phyloP scores from a whole-genome alignment of 305 asterid species.

The Lippia alba region DNA sequence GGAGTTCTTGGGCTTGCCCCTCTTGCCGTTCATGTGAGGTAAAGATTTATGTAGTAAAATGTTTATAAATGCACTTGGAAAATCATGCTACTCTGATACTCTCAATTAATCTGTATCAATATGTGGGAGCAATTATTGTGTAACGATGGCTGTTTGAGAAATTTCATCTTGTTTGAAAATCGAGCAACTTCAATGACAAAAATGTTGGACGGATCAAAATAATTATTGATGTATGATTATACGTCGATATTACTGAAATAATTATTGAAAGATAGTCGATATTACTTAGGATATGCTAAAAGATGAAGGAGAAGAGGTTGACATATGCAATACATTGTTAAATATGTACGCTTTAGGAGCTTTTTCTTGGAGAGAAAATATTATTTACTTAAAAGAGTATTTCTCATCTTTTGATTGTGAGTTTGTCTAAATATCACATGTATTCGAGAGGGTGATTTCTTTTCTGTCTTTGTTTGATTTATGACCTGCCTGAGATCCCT shows the following conservation, averaged over 20 bases:
- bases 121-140: conserved; percentile 7
- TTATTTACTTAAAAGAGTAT: background rate
- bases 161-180: background rate
- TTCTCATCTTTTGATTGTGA: background rate
- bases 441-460: conserved; percentile 23
- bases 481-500: conserved; percentile 9
- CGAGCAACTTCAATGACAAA: conserved; percentile 6
- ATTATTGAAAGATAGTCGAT: conserved; percentile 10
- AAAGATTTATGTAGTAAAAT: conserved; percentile 32
- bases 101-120: conserved; percentile 14
- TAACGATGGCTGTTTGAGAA: conserved; percentile 21
- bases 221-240: conserved; percentile 10
- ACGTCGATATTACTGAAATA: too few relatives aligned
- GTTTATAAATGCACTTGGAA: conserved; percentile 20
- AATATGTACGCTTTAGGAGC: background rate
- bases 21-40: conserved; percentile 98
- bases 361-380: background rate
- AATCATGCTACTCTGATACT: conserved; percentile 1
- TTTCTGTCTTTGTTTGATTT: conserved; percentile 28
- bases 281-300: conserved; percentile 12
- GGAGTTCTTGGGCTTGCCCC: conserved; percentile 99
- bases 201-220: background rate
- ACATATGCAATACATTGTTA: conserved; percentile 16
- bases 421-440: background rate
- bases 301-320: conserved; percentile 24